These are phyloP conservation scores for Huntiella savannae DNA, from an alignment of 2,329 filamentous ascomycete genomes.

Conservation along the genomic window DNA sequence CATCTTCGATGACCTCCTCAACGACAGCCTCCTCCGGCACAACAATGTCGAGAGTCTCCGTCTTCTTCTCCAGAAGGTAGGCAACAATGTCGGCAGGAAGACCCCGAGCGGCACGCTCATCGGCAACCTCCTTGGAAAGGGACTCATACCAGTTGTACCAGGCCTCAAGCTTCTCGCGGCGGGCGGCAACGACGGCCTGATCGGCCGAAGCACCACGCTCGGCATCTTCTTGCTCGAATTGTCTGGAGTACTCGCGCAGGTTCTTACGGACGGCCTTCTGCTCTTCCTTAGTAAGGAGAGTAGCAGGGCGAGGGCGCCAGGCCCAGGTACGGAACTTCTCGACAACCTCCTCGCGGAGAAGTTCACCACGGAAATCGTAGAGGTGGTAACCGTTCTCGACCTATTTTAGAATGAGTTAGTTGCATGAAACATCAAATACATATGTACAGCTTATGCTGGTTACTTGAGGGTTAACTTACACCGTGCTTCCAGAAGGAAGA, in stretches of 20 bases:
- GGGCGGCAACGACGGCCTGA: constrained; percentile 76
- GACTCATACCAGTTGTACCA: constrained; percentile 71
- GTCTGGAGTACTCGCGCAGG: constrained; percentile 83
- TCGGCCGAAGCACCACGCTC: constrained; percentile 89
- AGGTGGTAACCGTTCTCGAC: constrained; percentile 90
- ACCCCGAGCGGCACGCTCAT: constrained; percentile 51
- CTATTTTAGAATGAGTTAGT: constrained; percentile 10
- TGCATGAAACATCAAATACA: not conserved
- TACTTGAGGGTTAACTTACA: constrained; percentile 37
- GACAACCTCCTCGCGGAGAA: constrained; percentile 73
- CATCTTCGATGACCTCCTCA: constrained; percentile 67
- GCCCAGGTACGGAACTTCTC: constrained; percentile 97
- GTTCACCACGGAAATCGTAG: constrained; percentile 86
- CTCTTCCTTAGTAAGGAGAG: constrained; percentile 88
- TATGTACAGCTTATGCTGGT: not conserved
- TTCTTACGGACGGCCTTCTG: constrained; percentile 98
- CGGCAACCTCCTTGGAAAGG: constrained; percentile 50
- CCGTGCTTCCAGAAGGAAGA: constrained; percentile 90
- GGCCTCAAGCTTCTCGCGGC: constrained; percentile 65
- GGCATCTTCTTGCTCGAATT: constrained; percentile 88
- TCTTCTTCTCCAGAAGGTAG: constrained; percentile 38
- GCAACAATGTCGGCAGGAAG: constrained; percentile 47
- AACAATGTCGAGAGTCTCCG: constrained; percentile 33
- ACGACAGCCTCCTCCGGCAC: constrained; percentile 44
- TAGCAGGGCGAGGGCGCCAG: constrained; percentile 81